phyloP scores from a whole-genome alignment of 2,329 filamentous ascomycete species.

The Aspergillus niger region DNA sequence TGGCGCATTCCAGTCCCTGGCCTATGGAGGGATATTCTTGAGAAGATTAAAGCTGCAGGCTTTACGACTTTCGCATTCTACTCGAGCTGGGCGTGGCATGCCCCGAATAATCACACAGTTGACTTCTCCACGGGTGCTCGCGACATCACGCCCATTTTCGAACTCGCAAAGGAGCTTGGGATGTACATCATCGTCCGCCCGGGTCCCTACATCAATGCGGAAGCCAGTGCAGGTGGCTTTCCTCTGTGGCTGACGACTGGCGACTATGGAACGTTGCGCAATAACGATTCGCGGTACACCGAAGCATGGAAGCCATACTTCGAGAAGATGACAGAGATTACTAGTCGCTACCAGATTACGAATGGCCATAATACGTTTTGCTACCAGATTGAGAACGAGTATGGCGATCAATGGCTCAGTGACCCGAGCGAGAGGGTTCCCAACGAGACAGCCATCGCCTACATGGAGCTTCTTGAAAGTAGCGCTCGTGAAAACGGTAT shows the following conservation, averaged over 20 bases:
- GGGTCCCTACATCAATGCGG: slow-evolving; percentile 66
- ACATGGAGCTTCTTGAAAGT: slow-evolving; percentile 54
- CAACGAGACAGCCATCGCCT: slow-evolving; percentile 48
- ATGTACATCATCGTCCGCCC: slow-evolving; percentile 60
- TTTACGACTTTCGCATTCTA: slow-evolving; percentile 54
- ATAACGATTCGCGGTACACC: slow-evolving; percentile 35
- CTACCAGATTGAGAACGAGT: slow-evolving; percentile 39
- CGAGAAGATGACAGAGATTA: slow-evolving; percentile 31
- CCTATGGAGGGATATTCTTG: slow-evolving; percentile 54
- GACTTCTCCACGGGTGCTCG: slow-evolving; percentile 58
- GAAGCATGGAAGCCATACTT: slow-evolving; percentile 36
- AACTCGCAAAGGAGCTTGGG: slow-evolving; percentile 56
- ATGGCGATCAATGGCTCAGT: slow-evolving; percentile 43
- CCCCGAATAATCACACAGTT: slow-evolving; percentile 46
- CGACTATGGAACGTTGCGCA: slow-evolving; percentile 37
- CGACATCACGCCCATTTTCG: slow-evolving; percentile 55
- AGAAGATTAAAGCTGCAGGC: slow-evolving; percentile 56
- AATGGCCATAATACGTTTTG: slow-evolving; percentile 30
- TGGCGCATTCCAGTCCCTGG: slow-evolving; percentile 54
- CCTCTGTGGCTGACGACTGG: slow-evolving; percentile 65
- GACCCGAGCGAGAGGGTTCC: slow-evolving; percentile 43
- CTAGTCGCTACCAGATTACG: slow-evolving; percentile 33
- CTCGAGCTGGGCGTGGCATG: slow-evolving; percentile 53
- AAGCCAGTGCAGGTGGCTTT: slow-evolving; percentile 63
- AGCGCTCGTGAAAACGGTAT: slow-evolving; percentile 59